Percentiles rank a stretch among this genome's conserved stretches.
These are phyloP conservation scores for Magnolia kwangsiensis DNA, from an alignment of 164 flowering plant species.

Conservation along the genomic window DNA sequence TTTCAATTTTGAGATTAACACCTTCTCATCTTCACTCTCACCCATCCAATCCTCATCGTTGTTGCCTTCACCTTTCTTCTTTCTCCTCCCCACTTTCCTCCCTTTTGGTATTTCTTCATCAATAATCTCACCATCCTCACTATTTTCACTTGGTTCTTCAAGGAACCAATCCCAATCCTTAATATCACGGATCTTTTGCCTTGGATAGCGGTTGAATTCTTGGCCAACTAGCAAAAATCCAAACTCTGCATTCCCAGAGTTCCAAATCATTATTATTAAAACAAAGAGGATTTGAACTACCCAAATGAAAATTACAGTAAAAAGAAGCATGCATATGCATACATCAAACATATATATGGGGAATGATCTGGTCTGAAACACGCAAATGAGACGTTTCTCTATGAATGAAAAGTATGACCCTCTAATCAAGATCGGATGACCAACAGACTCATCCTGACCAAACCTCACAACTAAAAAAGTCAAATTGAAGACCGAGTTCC, in stretches of 20 bases:
- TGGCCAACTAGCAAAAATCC: slow-evolving; percentile 78
- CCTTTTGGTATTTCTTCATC: slow-evolving; percentile 16
- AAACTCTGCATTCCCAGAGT: slow-evolving; percentile 59
- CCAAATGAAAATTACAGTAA: neutral
- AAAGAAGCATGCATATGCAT: neutral
- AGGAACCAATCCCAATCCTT: slow-evolving; percentile 81
- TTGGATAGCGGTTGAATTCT: slow-evolving; percentile 65
- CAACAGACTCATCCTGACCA: neutral
- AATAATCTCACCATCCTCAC: slow-evolving; percentile 40
- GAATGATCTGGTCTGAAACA: neutral
- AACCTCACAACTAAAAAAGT: too few species aligned
- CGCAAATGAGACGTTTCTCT: neutral
- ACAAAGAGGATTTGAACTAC: neutral
- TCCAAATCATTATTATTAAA: neutral
- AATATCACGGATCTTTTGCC: slow-evolving; percentile 43
- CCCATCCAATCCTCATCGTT: slow-evolving; percentile 72
- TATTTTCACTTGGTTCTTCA: slow-evolving; percentile 41
- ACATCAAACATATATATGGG: neutral
- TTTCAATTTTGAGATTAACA: slow-evolving; percentile 27
- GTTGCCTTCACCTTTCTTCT: slow-evolving; percentile 28
- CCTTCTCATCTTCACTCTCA: slow-evolving; percentile 64
- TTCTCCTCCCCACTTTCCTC: slow-evolving; percentile 23
- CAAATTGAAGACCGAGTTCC: neutral
- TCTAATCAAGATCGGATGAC: too few species aligned
- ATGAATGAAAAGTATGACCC: too few species aligned